Percentiles rank a stretch among this genome's conserved stretches.
Conservation (phyloP, 2,329 filamentous ascomycete genomes). For the Calonectria crousiana region DNA sequence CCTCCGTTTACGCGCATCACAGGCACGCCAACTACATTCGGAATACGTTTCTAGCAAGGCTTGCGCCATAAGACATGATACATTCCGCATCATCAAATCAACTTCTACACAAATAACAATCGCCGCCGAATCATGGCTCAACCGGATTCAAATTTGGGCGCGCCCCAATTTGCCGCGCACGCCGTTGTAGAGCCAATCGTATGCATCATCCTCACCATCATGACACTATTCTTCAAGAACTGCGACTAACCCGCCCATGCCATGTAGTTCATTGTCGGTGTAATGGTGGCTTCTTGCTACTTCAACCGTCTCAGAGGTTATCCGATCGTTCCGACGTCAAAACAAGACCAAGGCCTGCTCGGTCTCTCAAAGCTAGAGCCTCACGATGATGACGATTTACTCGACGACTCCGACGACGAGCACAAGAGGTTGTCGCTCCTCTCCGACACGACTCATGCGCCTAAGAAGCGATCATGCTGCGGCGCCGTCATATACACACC, state of each 20-base stretch:
- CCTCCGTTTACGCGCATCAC: conserved; percentile 1
- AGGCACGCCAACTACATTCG: not conserved
- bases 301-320: conserved; percentile 44
- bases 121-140: conserved; percentile 25
- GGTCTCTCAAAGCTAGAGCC: conserved; percentile 38
- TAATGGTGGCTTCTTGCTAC: conserved; percentile 47
- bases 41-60: not conserved
- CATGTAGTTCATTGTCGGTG: conserved; percentile 40
- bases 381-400: conserved; percentile 35
- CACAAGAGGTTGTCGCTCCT: conserved; percentile 27
- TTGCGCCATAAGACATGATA: not conserved
- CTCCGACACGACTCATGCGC: conserved; percentile 44
- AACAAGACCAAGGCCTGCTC: conserved; percentile 39
- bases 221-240: not conserved
- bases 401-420: conserved; percentile 37
- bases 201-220: conserved; percentile 11
- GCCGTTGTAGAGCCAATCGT: conserved; percentile 45
- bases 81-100: not conserved
- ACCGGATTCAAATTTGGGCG: conserved; percentile 33
- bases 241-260: not conserved
- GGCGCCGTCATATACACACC: conserved; percentile 65
- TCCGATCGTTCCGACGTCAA: conserved; percentile 33
- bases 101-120: not conserved
- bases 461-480: conserved; percentile 64
- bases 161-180: conserved; percentile 45